phyloP scores from a whole-genome alignment of 2,329 filamentous ascomycete genomes.

The Fusarium circinatum region DNA sequence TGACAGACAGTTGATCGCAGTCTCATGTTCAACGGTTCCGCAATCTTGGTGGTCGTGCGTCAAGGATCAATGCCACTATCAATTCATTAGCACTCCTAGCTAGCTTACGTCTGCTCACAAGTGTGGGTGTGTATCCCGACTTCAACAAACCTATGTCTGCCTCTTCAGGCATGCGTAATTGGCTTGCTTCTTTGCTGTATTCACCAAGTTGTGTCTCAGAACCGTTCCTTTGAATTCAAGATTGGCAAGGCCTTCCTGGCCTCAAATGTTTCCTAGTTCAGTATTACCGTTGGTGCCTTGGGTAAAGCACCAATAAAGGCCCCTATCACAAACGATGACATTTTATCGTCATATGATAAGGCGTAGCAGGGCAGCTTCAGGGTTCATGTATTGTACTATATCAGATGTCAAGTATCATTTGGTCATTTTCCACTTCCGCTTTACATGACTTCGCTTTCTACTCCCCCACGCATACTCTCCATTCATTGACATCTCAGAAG shows the following conservation, averaged over 20 bases:
- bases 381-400: neutral
- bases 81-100: constrained; percentile 4
- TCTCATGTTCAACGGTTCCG: constrained; percentile 20
- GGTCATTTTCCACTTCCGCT: neutral
- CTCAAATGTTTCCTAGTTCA: neutral
- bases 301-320: neutral
- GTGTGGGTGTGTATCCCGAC: neutral
- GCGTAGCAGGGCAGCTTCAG: neutral
- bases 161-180: constrained; percentile 9
- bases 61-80: constrained; percentile 11
- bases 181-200: neutral
- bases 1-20: constrained; percentile 1
- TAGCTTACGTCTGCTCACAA: neutral
- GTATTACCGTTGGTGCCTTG: neutral
- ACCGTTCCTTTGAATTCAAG: neutral
- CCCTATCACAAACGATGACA: neutral
- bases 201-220: neutral
- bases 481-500: constrained; percentile 20
- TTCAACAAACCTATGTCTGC: neutral
- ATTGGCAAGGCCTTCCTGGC: neutral
- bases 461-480: constrained; percentile 21
- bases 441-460: neutral
- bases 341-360: constrained; percentile 5
- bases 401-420: neutral
- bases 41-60: constrained; percentile 8